Base-by-base conservation (phyloP, 768 basidiomycete genomes). In the Coprinopsis sp. region DNA sequence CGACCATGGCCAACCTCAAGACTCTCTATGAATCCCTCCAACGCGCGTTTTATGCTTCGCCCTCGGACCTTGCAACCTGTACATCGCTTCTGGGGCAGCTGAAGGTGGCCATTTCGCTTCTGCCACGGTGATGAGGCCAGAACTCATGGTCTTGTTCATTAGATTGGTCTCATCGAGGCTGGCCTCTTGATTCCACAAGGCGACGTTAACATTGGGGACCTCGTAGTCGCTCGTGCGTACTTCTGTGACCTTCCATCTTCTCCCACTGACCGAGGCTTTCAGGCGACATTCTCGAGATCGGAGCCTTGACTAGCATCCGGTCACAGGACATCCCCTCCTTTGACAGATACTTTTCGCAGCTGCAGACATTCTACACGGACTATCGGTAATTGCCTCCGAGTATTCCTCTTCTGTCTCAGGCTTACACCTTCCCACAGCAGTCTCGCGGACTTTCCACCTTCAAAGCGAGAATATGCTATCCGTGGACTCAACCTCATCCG, bases 271-370 rank as follows among this genome's bases (percentile, higher is more conserved):
- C 3, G 36, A 19, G 16, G 24, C 44, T 16, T 30, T 33, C 27
- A 94, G 92, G 95, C 51, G 91, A 93, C 51, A 88, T 96, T 49
- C 84, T 99, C 49, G 95, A 97, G 72, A 84, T 97, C 56, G 95
- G 93, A 44, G 91, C 93, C 14, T 84, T 94, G 71, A 88, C 89
- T 74, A 92, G 94, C 52, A 87, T 98, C 64, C 80, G 91, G 30
- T 77, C 83, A 53, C 81, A 80, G 60, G 91, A 95, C 63, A 79
- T 94, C 18, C 87, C 93, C 44, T 87, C 91, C 1, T 99, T 98
- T 62, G 91, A 95, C 66, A 81, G 94, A 54, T 98, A 96, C 64
- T 91, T 94, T 63, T 84, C 90, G 13, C 91, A 95, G 66, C 74
- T 96, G 3, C 84, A 88, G 56, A 82, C 84, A 0, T 95, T 91